Evolutionary conservation across 495 filamentous ascomycete species (phyloP), one percentile per base, ranked within the genome.

Genomic region (Penicillium canariense): DNA sequence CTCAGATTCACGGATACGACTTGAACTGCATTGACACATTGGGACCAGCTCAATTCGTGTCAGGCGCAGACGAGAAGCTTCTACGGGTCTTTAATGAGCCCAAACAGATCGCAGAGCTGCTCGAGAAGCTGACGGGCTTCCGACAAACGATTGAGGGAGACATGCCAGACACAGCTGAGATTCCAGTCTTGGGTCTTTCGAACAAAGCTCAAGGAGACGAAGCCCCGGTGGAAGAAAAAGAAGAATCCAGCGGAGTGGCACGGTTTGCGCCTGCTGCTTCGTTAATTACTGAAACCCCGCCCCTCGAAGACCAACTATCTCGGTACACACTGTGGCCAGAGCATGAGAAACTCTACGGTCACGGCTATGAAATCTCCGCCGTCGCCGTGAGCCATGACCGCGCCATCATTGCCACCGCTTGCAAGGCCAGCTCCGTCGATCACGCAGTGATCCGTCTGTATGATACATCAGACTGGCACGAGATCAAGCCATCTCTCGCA

Each of bases 1-100:
- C 94, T 15, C 94, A 99, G 63, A 97, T 97, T 51, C 94, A 99
- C 74, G 94, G 94, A 31, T 99, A 99, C 65, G 94, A 97, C 67
- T 78, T 99, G 55, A 99, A 97, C 74, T 97, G 93, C 67, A 83
- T 97, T 58, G 87, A 88, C 62, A 81, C 86, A 4, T 67, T 96
- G 22, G 82, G 83, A 4, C 66, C 77, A 23, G 74, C 82, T 12
- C 84, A 82, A 45, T 97, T 97, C 62, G 84, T 99, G 23, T 93
- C 91, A 38, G 94, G 94, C n/a, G 94, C 94, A 31, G 95, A 99
- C 61, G 94, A 99, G 74, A 99, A 99, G 71, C 83, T 97, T 26
- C 78, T 97, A 58, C 86, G 94, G 14, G 93, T 97, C 14, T 99
- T 99, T 68, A 86, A 91, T 49, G 86, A 96, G 74, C 94, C 94